Evolutionary conservation across 2,329 filamentous ascomycete genomes (phyloP), one percentile per base, ranked within the genome.

Genomic region (Leptographium galeiforme): DNA sequence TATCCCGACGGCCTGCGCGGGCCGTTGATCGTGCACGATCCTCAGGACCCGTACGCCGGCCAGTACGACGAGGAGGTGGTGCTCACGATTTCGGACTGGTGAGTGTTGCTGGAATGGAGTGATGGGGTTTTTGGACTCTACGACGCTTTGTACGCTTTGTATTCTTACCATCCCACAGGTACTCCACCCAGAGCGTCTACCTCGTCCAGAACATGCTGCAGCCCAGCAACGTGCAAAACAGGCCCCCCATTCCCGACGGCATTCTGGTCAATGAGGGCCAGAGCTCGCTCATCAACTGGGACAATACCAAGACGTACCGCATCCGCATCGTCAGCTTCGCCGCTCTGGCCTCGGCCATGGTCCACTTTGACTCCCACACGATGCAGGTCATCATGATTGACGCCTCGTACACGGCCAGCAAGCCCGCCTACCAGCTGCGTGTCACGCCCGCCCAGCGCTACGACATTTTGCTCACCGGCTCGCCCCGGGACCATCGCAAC

Each of bases 1-100:
- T 85, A 84, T 59, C 79, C 81, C 0, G 82, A 85, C 62, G 82
- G 82, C n/a, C 70, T 84, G 46, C 77, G 81, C 18, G 80, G 78
- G 1, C 68, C 78, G 0, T 61, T 85, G 44, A 77, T 85, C 53
- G 71, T 85, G 13, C 73, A 81, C 50, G 80, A 84, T 59, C 72
- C 72, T 0, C 63, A 72, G 0, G 70, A 77, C 33, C 78, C 78
- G 1, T 81, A 77, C 60, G 61, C 66, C 11, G 68, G 67, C 48
- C 60, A 73, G 33, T 81, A 77, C 55, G 78, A 83, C 46, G 74
- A 80, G 48, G 79, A 85, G 62, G 63, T 79, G 18, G 68, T 78
- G 2, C 57, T 85, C n/a, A 77, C 75, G 1, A 60, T 83, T 1
- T 64, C 70, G 70, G 52, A 73, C 71, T 57, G 63, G 70, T 74